A percentile compares a stretch with the other conserved stretches of the same genome.
phyloP scores from a whole-genome alignment of 1,284 basidiomycete genomes.

The Singerocomus inundabilis region DNA sequence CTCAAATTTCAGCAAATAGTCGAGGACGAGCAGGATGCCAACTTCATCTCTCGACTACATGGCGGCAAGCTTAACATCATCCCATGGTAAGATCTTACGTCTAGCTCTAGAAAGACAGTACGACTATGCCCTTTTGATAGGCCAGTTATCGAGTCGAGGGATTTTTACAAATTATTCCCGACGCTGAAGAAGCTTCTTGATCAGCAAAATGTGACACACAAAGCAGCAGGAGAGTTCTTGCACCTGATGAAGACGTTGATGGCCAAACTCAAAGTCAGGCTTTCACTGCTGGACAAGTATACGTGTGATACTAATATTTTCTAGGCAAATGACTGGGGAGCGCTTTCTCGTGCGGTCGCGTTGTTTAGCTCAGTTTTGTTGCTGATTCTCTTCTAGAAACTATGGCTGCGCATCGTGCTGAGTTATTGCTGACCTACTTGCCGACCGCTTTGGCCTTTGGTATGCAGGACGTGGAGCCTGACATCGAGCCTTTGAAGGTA shows the following conservation, averaged over 20 bases:
- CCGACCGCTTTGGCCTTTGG: conserved; percentile 47
- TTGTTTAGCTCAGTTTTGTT: not conserved
- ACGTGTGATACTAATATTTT: not conserved
- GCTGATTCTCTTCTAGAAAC: conserved; percentile 42
- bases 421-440: conserved; percentile 41
- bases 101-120: not conserved
- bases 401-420: conserved; percentile 51
- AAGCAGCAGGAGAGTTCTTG: conserved; percentile 52
- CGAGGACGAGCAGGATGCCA: conserved; percentile 54
- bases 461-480: conserved; percentile 42
- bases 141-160: conserved; percentile 59
- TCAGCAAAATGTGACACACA: conserved; percentile 47
- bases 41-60: conserved; percentile 59
- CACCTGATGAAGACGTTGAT: conserved; percentile 59
- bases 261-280: conserved; percentile 58
- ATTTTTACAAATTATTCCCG: conserved; percentile 55
- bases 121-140: conserved; percentile 19
- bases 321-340: conserved; percentile 62
- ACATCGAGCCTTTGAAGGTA: conserved; percentile 50
- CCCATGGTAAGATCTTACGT: conserved; percentile 37
- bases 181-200: conserved; percentile 46
- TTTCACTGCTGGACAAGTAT: not conserved
- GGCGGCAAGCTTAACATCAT: conserved; percentile 53
- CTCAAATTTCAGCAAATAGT: conserved; percentile 57
- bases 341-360: conserved; percentile 49